These are phyloP conservation scores for Cercophora scortea DNA, from an alignment of 495 filamentous ascomycete genomes.

Conservation along the genomic window DNA sequence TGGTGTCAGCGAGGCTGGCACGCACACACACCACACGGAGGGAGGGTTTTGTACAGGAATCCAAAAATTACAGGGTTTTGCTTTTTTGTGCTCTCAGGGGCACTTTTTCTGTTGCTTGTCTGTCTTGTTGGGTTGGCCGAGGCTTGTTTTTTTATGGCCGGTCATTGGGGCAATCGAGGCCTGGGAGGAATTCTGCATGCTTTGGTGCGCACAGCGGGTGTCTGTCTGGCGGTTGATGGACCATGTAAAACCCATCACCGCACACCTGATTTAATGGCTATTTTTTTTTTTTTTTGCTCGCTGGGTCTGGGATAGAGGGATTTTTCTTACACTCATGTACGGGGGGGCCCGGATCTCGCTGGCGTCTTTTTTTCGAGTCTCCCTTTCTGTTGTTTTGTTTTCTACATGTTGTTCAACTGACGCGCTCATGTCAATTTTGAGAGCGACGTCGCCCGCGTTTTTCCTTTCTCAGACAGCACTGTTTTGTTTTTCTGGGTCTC, in stretches of 20 bases:
- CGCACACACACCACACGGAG: neutral
- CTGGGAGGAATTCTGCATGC: neutral
- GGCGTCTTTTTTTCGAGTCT: constrained; percentile 4
- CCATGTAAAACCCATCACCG: neutral
- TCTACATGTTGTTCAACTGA: constrained; percentile 6
- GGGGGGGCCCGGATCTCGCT: neutral
- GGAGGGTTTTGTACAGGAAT: constrained; percentile 7
- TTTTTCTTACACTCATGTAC: neutral
- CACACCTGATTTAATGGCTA: constrained; percentile 1
- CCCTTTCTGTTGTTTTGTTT: constrained; percentile 6
- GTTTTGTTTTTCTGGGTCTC: constrained; percentile 11
- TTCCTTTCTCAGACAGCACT: neutral
- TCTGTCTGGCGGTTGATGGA: neutral
- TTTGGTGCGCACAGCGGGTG: neutral
- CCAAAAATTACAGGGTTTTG: constrained; percentile 7
- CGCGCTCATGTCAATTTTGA: constrained; percentile 12
- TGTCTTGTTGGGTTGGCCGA: neutral
- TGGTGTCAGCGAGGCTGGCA: neutral
- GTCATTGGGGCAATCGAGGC: no score
- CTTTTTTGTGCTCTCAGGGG: neutral
- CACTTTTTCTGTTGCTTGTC: neutral
- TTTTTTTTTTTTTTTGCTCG: neutral
- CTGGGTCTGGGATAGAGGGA: neutral
- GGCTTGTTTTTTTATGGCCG: neutral
- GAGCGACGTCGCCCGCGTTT: constrained; percentile 7